Base-by-base conservation (phyloP, 768 basidiomycete species). In the Amanita subjunquillea region DNA sequence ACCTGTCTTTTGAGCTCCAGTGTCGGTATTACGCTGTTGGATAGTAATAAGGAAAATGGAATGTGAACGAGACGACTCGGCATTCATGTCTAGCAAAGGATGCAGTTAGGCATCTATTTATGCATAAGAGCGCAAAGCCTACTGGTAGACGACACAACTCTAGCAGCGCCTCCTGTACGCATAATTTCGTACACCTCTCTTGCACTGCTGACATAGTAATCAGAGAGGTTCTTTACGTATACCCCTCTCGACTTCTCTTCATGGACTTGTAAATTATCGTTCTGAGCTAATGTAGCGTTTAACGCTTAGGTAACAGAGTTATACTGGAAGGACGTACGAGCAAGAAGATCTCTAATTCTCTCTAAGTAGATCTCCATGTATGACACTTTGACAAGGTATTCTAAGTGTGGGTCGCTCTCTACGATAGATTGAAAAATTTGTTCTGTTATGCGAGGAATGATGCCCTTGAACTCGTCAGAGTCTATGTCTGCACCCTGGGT, bases 341-440 rank as follows among this genome's bases (percentile, higher is more conserved):
- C 87, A 50, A 99, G 77, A 51, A 99, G 71, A 76, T 99, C 96
- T 49, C 94, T 80, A 58, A 99, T 91, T 56, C 86, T 82, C 69
- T 99, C 96, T 55, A 98, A 77, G 69, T 99, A 99, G 55, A 99
- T 98, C 72, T 99, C 96, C 95, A 99, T 97, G 68, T 98, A 99
- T 34, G 92, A 96, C 48, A 97, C 96, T 71, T 99, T 99, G 66
- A 99, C 96, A 58, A 97, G 83, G 67, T 99, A 99, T 69, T 99
- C 96, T 54, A 99, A 72, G 67, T 91, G 91, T 34, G 89, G 79
- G 59, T 97, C 95, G 51, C 93, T 95, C 62, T 92, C 85, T 54
- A 96, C 85, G 64, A 99, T 99, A 47, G 92, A 92, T 57, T 93
- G 89, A 68, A 99, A 99, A 64, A 99, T 96, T 67, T 99, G 96